Evolutionary conservation across 345 rosid species (phyloP).

Genomic region (Eutrema japonicum): DNA sequence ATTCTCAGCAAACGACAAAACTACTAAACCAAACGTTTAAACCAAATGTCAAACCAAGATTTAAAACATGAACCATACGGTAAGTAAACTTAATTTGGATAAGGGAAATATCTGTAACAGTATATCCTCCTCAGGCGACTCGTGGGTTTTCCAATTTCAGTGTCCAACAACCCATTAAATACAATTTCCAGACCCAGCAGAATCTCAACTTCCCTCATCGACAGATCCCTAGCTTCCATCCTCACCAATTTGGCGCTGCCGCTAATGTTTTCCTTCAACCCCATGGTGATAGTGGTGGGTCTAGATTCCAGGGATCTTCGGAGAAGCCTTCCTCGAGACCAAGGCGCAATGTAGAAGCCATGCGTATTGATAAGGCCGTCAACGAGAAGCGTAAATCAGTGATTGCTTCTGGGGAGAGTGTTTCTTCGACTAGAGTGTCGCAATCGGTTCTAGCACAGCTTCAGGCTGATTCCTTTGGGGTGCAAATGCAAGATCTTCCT

Average conservation of each 20-base stretch:
- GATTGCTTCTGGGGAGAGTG: slow-evolving; percentile 51
- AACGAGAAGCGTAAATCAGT: slow-evolving; percentile 48
- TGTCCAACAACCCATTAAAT: slow-evolving; percentile 34
- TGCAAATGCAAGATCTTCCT: slow-evolving; percentile 70
- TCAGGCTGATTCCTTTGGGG: slow-evolving; percentile 62
- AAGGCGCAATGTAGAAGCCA: slow-evolving; percentile 22
- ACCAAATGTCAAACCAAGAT: too few species aligned
- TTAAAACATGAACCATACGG: too few species aligned
- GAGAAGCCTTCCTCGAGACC: not conserved
- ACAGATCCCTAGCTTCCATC: slow-evolving; percentile 35
- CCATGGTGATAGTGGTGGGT: slow-evolving; percentile 21
- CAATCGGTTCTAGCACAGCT: slow-evolving; percentile 48
- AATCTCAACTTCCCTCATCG: slow-evolving; percentile 42
- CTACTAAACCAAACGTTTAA: too few species aligned
- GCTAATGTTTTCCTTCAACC: slow-evolving; percentile 35
- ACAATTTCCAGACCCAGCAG: slow-evolving; percentile 38
- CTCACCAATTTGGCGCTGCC: slow-evolving; percentile 37
- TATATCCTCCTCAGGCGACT: slow-evolving; percentile 23
- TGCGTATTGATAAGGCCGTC: slow-evolving; percentile 52
- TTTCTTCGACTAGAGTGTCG: slow-evolving; percentile 65
- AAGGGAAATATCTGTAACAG: too few species aligned
- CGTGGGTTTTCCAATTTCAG: slow-evolving; percentile 36
- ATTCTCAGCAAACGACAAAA: too few species aligned
- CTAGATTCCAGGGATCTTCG: not conserved
- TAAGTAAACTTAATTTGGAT: too few species aligned